A percentile compares a stretch with the other conserved stretches of the same genome.
These are phyloP conservation scores for Symmetrospora coprosmae DNA, from an alignment of 768 basidiomycete species.

Conservation along the genomic window DNA sequence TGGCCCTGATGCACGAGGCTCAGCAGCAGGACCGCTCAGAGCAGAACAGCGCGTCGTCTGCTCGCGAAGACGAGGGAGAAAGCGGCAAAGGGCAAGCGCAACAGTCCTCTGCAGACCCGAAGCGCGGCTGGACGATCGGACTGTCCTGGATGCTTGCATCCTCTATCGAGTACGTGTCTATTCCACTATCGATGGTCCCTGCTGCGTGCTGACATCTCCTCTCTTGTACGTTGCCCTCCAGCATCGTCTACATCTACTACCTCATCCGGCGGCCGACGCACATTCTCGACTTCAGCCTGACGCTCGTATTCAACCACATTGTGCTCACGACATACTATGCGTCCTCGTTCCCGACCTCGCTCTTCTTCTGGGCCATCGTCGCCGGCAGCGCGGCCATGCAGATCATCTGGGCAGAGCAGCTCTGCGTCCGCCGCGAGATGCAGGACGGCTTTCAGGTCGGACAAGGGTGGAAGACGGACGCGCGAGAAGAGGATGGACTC, in stretches of 20 bases:
- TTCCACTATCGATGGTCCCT: background rate
- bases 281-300: slow-evolving; percentile 85
- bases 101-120: slow-evolving; percentile 50
- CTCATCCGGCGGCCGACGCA: slow-evolving; percentile 81
- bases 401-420: slow-evolving; percentile 71
- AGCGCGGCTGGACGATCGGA: slow-evolving; percentile 80
- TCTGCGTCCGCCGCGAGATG: slow-evolving; percentile 85
- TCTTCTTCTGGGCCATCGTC: slow-evolving; percentile 83
- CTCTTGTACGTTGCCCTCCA: slow-evolving; percentile 38
- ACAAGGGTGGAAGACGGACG: slow-evolving; percentile 22
- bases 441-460: slow-evolving; percentile 50
- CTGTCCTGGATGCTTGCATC: slow-evolving; percentile 71
- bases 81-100: too few relatives aligned
- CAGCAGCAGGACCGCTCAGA: too few relatives aligned
- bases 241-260: slow-evolving; percentile 67
- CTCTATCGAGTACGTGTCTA: slow-evolving; percentile 70
- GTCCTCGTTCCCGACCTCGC: slow-evolving; percentile 59
- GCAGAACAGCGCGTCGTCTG: too few relatives aligned
- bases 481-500: slow-evolving; percentile 12
- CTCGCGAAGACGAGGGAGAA: too few relatives aligned
- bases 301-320: slow-evolving; percentile 78
- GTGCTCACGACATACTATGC: slow-evolving; percentile 89
- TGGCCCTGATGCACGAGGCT: too few relatives aligned
- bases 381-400: slow-evolving; percentile 53
- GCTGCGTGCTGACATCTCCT: background rate